Base-by-base conservation (phyloP, 306 rosid genomes). In the Lupinus albus region DNA sequence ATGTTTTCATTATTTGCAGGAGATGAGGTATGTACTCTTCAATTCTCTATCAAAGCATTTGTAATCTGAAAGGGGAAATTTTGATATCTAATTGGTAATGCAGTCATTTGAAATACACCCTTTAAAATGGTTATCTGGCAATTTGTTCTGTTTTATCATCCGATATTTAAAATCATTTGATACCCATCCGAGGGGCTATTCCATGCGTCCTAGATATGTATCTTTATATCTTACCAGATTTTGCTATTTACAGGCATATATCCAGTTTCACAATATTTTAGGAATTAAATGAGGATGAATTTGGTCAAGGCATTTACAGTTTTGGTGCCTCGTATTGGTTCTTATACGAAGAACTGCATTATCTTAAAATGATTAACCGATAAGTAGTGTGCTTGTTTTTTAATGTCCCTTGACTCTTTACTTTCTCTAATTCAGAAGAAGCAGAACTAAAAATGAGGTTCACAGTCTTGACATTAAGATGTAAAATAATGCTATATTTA, bases 11-110 rank as follows among this genome's bases (percentile, higher is more conserved):
- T 74, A 49, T 80, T 79, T 84, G 83, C 98, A 92, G 98, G 98
- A 69, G 98, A 92, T 80, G 98, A 92, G 98, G 98, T 92, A 87
- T n/a, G n/a, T 42, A 45, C 59, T 68, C 82, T 74, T 59, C 45
- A 60, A 17, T 75, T 62, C 38, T 62, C 30, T 60, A 44, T 60
- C 47, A 15, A 71, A 73, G 72, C 48, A 39, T 57, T 13, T 64
- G 69, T 28, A 72, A 68, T 72, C n/a, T 50, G 50, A 55, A 60
- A 66, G 66, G 73, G 64, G 41, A 54, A 60, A 8, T 25, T 52
- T 59, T 65, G 14, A 36, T 44, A 56, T 73, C 74, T 58, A 44
- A n/a, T 65, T 69, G 68, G 64, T 70, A 25, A 64, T 77, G 33
- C 67, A 64, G 8, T 59, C 62, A 20, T 61, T 1, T 35, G 58